A percentile compares a stretch with the other conserved stretches of the same genome.
These are phyloP conservation scores for Acrocalymma vagum DNA, from an alignment of 2,329 filamentous ascomycete genomes.

Conservation along the genomic window DNA sequence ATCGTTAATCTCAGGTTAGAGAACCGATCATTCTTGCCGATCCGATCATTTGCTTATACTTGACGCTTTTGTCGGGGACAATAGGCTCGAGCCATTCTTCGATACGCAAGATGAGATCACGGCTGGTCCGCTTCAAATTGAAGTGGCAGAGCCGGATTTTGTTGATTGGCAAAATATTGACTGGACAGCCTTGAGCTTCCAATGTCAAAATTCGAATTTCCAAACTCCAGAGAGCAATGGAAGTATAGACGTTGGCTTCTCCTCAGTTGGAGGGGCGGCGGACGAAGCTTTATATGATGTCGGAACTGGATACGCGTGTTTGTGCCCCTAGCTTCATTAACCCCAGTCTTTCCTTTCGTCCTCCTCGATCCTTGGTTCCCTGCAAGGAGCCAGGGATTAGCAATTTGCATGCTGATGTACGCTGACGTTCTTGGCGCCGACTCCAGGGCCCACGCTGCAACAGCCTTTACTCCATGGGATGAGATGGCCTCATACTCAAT, in stretches of 20 bases:
- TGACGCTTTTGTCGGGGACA: slow-evolving; percentile 27
- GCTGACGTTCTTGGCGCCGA: slow-evolving; percentile 24
- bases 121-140: slow-evolving; percentile 39
- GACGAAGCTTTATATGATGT: slow-evolving; percentile 24
- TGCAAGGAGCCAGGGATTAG: slow-evolving; percentile 9
- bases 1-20: slow-evolving; percentile 47
- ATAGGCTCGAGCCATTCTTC: slow-evolving; percentile 39
- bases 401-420: slow-evolving; percentile 15
- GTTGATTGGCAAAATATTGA: slow-evolving; percentile 42
- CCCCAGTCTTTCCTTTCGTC: not conserved
- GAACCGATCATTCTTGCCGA: slow-evolving; percentile 32
- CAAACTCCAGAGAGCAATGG: not conserved
- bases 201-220: slow-evolving; percentile 3
- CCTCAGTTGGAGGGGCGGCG: slow-evolving; percentile 1
- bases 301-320: slow-evolving; percentile 26
- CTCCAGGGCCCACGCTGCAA: slow-evolving; percentile 25
- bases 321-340: slow-evolving; percentile 7
- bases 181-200: slow-evolving; percentile 31
- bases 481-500: not conserved
- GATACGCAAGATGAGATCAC: slow-evolving; percentile 26
- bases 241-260: not conserved
- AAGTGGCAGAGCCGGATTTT: slow-evolving; percentile 36
- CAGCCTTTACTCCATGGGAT: slow-evolving; percentile 23
- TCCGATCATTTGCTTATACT: slow-evolving; percentile 42
- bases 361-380: not conserved